Evolutionary conservation across 495 filamentous ascomycete species (phyloP).

Genomic region (Neurospora pannonica): DNA sequence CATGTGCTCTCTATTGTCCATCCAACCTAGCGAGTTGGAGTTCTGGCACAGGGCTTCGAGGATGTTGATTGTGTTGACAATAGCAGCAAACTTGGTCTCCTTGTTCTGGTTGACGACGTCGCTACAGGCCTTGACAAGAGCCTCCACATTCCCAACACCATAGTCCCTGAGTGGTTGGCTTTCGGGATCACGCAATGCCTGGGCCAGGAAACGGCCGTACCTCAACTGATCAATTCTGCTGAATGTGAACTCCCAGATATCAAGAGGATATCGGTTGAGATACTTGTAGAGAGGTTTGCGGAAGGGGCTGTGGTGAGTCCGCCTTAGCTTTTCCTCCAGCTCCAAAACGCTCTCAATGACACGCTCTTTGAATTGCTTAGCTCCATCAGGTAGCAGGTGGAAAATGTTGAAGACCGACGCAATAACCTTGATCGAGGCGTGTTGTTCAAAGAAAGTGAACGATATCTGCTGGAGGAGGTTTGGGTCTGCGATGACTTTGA

Average conservation of each 20-base stretch:
- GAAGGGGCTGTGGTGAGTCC: slow-evolving; percentile 92
- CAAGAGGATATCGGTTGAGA: slow-evolving; percentile 82
- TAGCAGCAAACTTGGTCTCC: slow-evolving; percentile 55
- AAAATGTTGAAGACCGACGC: slow-evolving; percentile 93
- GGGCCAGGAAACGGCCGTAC: slow-evolving; percentile 90
- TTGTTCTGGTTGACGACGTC: slow-evolving; percentile 49
- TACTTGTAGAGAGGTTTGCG: slow-evolving; percentile 87
- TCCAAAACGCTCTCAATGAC: slow-evolving; percentile 83
- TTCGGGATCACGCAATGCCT: slow-evolving; percentile 69
- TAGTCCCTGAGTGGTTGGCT: slow-evolving; percentile 66
- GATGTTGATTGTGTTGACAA: slow-evolving; percentile 81
- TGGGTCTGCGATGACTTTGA: slow-evolving; percentile 81
- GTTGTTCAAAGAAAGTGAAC: slow-evolving; percentile 88
- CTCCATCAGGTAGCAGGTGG: slow-evolving; percentile 81
- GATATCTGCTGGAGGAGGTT: slow-evolving; percentile 76
- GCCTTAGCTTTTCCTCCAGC: slow-evolving; percentile 72
- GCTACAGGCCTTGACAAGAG: slow-evolving; percentile 55
- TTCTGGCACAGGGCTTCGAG: slow-evolving; percentile 63
- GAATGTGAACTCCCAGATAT: slow-evolving; percentile 71
- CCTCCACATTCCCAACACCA: slow-evolving; percentile 62
- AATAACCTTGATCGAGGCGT: slow-evolving; percentile 82
- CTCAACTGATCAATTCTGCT: slow-evolving; percentile 67
- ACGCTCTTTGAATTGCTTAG: slow-evolving; percentile 79
- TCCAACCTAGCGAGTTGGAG: slow-evolving; percentile 54
- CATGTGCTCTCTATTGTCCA: slow-evolving; percentile 66